A percentile compares a stretch with the other conserved stretches of the same genome.
These are phyloP conservation scores for Boletus fagicola DNA, from an alignment of 768 basidiomycete genomes.

Conservation along the genomic window DNA sequence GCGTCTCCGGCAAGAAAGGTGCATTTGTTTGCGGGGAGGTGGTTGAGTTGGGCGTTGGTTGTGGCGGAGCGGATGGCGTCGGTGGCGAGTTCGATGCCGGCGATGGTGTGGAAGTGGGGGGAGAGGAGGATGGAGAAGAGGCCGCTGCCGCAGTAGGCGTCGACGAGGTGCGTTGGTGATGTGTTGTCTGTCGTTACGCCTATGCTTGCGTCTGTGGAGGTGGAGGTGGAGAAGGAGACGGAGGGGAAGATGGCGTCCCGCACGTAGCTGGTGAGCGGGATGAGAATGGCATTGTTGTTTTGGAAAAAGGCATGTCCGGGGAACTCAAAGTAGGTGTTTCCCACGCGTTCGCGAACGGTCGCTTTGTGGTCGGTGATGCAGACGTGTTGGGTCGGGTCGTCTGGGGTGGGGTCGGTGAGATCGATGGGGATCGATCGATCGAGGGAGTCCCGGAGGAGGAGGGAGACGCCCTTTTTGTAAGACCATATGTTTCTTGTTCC, in stretches of 20 bases:
- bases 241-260: slow-evolving; percentile 61
- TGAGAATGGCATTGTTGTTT: slow-evolving; percentile 93
- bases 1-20: slow-evolving; percentile 81
- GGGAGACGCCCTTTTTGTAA: slow-evolving; percentile 85
- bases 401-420: slow-evolving; percentile 26
- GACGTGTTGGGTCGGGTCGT: slow-evolving; percentile 57
- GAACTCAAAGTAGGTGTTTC: slow-evolving; percentile 79
- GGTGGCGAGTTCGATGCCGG: slow-evolving; percentile 83
- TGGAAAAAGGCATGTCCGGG: slow-evolving; percentile 93
- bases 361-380: slow-evolving; percentile 83
- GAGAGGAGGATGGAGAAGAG: slow-evolving; percentile 86
- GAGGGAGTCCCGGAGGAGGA: slow-evolving; percentile 87
- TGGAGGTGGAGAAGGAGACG: slow-evolving; percentile 17
- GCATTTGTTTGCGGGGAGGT: slow-evolving; percentile 53
- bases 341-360: slow-evolving; percentile 82
- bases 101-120: slow-evolving; percentile 66
- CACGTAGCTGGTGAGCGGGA: slow-evolving; percentile 82
- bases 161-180: slow-evolving; percentile 81
- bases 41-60: slow-evolving; percentile 64
- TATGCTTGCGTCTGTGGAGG: slow-evolving; percentile 17
- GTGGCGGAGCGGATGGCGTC: slow-evolving; percentile 70
- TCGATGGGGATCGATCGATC: slow-evolving; percentile 30
- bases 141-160: slow-evolving; percentile 91
- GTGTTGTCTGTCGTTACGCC: neutral
- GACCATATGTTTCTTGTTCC: slow-evolving; percentile 72